Base-by-base conservation (phyloP, 78 protist species). In the Capsaspora owczarzaki region DNA sequence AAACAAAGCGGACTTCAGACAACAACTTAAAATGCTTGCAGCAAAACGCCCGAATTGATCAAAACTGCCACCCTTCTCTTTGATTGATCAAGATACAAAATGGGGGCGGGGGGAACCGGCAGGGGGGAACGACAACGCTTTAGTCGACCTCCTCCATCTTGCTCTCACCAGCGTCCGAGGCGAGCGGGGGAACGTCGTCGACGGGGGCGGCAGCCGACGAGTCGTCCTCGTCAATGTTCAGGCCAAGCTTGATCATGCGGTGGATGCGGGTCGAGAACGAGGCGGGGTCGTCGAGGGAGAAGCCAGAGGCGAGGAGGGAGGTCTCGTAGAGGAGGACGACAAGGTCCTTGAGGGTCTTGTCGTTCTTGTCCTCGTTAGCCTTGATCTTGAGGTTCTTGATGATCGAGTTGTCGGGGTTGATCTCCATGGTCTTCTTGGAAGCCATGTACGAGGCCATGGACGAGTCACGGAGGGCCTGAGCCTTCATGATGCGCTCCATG, bases 401-500 rank as follows among this genome's bases (percentile, higher is more conserved):
- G 87, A 97, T 96, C 53, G 95, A 81, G 91, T 97, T 92, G 76
- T 86, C 85, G 74, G 99, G 98, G 93, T 97, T 96, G 91, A 98
- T 78, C 92, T 96, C 99, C 81, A 97, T 47, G 31, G 97, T 95
- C 94, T 96, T 97, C 92, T 95, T 93, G 47, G 93, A 76, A 37
- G 89, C 79, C 99, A 96, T 97, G 95, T 94, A 93, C 61, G 93
- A 70, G 31, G 94, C 83, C 97, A 95, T 93, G 83, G 94, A 79
- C 56, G 75, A 38, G 88, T 98, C 98, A 77, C 97, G 95, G 37
- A 96, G 95, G 16, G 99, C 99, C 92, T 98, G 99, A 35, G 97
- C 97, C 93, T 95, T 94, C 98, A 98, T 96, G 96, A 98, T 95
- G 78, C 98, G 89, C 92, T 95, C 98, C 99, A 97, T 96, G 91